phyloP scores from a whole-genome alignment of 2,329 filamentous ascomycete species.

The Beauveria caledonica region DNA sequence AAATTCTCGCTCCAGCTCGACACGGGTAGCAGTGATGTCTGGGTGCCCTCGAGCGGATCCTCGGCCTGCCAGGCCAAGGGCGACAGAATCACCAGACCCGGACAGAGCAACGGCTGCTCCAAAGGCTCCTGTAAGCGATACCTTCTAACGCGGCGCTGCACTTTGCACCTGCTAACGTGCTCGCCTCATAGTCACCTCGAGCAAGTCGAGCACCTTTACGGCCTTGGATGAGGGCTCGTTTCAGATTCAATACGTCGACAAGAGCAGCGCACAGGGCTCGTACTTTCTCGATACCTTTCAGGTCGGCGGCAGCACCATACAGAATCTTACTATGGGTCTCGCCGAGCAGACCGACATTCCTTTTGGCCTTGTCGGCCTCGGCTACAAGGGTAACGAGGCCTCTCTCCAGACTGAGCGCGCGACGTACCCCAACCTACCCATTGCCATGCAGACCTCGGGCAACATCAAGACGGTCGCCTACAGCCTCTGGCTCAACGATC shows the following conservation, averaged over 20 bases:
- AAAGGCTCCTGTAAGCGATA: conserved; percentile 38
- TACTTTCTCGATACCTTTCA: conserved; percentile 51
- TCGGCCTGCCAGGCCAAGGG: conserved; percentile 29
- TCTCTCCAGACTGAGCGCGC: conserved; percentile 20
- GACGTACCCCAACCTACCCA: conserved; percentile 52
- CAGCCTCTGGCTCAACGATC: conserved; percentile 59
- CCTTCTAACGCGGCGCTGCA: neutral
- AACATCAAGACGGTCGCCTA: conserved; percentile 60
- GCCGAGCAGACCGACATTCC: conserved; percentile 45
- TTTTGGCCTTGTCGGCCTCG: conserved; percentile 52
- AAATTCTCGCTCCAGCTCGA: conserved; percentile 51
- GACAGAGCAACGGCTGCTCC: conserved; percentile 27
- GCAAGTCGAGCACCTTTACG: conserved; percentile 38
- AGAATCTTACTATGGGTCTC: conserved; percentile 51
- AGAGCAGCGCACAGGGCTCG: conserved; percentile 46
- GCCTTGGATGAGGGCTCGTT: conserved; percentile 37
- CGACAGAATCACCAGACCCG: conserved; percentile 12
- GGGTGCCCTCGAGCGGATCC: conserved; percentile 40
- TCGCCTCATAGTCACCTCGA: conserved; percentile 34
- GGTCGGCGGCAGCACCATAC: conserved; percentile 43
- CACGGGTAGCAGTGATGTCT: conserved; percentile 58
- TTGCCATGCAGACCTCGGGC: conserved; percentile 53
- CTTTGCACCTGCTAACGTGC: conserved; percentile 15
- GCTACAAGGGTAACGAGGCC: conserved; percentile 49
- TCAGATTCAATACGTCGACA: conserved; percentile 54